Percentiles rank a stretch among this genome's conserved stretches.
Evolutionary conservation across 1,284 basidiomycete species (phyloP).

Genomic region (Heterobasidion irregulare): DNA sequence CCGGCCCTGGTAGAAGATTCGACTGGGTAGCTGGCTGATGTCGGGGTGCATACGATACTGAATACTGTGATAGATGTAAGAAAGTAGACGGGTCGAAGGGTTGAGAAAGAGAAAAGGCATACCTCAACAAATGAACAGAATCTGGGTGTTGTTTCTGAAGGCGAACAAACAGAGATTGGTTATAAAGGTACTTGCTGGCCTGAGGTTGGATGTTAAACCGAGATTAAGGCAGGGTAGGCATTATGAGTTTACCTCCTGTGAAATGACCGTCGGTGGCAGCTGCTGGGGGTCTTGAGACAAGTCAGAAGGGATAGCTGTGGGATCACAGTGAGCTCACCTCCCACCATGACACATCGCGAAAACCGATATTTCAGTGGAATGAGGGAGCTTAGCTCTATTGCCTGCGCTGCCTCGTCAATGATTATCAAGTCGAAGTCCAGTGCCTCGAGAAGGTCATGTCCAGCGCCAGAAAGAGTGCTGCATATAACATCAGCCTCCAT

Average conservation of each 20-base stretch:
- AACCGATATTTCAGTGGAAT: conserved; percentile 92
- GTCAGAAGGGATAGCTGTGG: not conserved
- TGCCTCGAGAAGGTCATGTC: conserved; percentile 80
- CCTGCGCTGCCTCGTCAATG: conserved; percentile 98
- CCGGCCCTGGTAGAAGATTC: conserved; percentile 80
- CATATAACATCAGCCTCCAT: conserved; percentile 91
- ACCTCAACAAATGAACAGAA: conserved; percentile 89
- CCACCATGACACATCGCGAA: conserved; percentile 88
- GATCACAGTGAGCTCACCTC: conserved; percentile 38
- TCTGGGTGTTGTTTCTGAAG: conserved; percentile 75
- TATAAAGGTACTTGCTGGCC: conserved; percentile 78
- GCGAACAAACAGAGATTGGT: conserved; percentile 91
- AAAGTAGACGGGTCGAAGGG: not conserved
- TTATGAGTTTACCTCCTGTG: conserved; percentile 48
- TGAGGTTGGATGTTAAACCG: conserved; percentile 18
- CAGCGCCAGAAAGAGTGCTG: conserved; percentile 87
- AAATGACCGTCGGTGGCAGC: conserved; percentile 94
- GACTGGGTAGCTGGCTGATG: conserved; percentile 87
- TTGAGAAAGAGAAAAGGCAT: conserved; percentile 12
- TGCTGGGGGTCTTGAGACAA: conserved; percentile 80
- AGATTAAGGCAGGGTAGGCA: not conserved
- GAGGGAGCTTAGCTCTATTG: conserved; percentile 92
- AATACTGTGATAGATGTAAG: conserved; percentile 47
- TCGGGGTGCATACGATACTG: conserved; percentile 99
- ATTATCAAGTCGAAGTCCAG: conserved; percentile 95